Base-by-base conservation (phyloP, 2,329 filamentous ascomycete genomes). In the Trichophaea hybrida region DNA sequence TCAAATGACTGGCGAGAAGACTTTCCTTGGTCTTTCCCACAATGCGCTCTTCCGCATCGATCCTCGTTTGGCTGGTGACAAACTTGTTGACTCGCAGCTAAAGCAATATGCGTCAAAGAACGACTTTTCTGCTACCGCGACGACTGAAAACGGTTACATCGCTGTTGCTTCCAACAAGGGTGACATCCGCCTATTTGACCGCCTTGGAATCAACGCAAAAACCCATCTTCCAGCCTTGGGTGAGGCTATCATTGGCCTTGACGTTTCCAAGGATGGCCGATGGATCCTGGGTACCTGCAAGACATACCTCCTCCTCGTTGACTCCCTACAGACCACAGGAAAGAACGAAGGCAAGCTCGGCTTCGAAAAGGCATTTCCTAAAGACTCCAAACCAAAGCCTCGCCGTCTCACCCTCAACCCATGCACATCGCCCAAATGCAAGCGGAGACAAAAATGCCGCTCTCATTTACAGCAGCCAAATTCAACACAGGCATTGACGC, bases 301-400 rank as follows among this genome's bases (percentile, higher is more conserved):
- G 50, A 98, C 91, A 3, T 98, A 97, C 71, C 81, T 98, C 10
- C 81, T 98, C 6, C 84, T 98, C 62, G 88, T 98, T 64, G 93
- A 98, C 70, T 82, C 89, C 0, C 74, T 91, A 67, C 93, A 98
- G 70, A 89, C 93, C 70, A 80, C 84, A 0, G 93, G 93, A 71
- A 97, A 96, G 78, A 94, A 97, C 66, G 88, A 93, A 70, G 93
- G 93, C 70, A 95, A 95, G 73, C 83, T 98, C n/a, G 93, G 93
- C 1, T 98, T 98, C 70, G 90, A 98, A 73, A 90, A 86, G 71
- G 77, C 88, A 0, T 98, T 98, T 69, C 83, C 86, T 2, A 94
- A 94, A 66, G 90, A 96, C 71, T 80, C 84, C 17, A 98, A 98
- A 73, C 93, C 93, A 1, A 88, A 94, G 69, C 93, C 93, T 38